These are phyloP conservation scores for Metschnikowia vanudenii DNA, from an alignment of 805 yeast genomes.

Conservation along the genomic window DNA sequence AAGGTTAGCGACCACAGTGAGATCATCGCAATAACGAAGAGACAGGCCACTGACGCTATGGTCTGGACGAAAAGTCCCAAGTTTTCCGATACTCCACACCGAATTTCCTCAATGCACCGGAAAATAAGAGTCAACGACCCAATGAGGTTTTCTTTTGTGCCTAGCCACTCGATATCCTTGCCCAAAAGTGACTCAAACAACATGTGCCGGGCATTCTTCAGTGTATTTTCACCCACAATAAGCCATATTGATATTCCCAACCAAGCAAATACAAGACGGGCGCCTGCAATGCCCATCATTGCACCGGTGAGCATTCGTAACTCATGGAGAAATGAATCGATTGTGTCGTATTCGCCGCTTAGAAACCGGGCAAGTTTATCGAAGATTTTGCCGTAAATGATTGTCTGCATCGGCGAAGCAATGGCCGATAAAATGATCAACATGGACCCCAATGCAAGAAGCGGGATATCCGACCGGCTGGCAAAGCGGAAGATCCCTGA, in stretches of 20 bases:
- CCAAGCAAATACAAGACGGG: slow-evolving; percentile 44
- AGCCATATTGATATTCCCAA: slow-evolving; percentile 60
- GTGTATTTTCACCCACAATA: slow-evolving; percentile 70
- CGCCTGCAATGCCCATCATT: slow-evolving; percentile 35
- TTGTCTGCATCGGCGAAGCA: slow-evolving; percentile 59
- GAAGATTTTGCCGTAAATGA: slow-evolving; percentile 67
- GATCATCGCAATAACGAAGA: slow-evolving; percentile 63
- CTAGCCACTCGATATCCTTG: slow-evolving; percentile 62
- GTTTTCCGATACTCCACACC: slow-evolving; percentile 67
- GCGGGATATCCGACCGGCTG: slow-evolving; percentile 12
- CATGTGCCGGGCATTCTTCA: slow-evolving; percentile 48
- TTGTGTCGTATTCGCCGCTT: slow-evolving; percentile 28
- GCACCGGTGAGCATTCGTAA: slow-evolving; percentile 29
- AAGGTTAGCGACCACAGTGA: slow-evolving; percentile 86
- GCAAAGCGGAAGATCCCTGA: slow-evolving; percentile 16
- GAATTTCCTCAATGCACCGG: slow-evolving; percentile 70
- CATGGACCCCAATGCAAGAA: slow-evolving; percentile 14
- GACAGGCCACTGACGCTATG: slow-evolving; percentile 50
- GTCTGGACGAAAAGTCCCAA: slow-evolving; percentile 57
- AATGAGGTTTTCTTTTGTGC: slow-evolving; percentile 48
- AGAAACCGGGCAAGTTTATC: slow-evolving; percentile 29
- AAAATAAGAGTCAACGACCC: slow-evolving; percentile 68
- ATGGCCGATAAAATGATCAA: slow-evolving; percentile 53
- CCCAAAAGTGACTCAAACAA: slow-evolving; percentile 47
- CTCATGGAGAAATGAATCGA: slow-evolving; percentile 22